phyloP scores from a whole-genome alignment of 768 basidiomycete genomes.

The Hortiboletus campestris region DNA sequence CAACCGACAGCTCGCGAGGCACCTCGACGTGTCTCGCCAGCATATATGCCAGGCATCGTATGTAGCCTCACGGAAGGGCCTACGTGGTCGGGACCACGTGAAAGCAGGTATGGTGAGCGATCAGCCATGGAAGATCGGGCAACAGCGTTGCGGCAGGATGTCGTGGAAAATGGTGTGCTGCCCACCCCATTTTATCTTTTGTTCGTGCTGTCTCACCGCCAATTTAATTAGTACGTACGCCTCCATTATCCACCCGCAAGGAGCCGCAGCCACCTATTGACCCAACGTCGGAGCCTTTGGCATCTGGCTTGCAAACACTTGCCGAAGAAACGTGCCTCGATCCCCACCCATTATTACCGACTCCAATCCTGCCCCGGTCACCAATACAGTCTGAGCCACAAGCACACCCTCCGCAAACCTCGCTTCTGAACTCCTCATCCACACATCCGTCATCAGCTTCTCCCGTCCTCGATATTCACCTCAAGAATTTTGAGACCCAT shows the following conservation, averaged over 20 bases:
- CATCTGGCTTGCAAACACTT: not conserved
- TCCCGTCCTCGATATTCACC: constrained; percentile 6
- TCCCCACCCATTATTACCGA: not conserved
- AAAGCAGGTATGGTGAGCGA: not conserved
- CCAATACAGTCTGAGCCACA: not conserved
- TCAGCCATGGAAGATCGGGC: not conserved
- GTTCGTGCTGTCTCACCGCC: constrained; percentile 6
- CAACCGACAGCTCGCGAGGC: constrained; percentile 8
- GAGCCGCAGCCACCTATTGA: not conserved
- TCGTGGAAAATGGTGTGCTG: constrained; percentile 9
- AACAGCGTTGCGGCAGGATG: not conserved
- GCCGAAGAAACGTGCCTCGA: not conserved
- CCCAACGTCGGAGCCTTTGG: not conserved
- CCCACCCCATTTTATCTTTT: not conserved
- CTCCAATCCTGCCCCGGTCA: not conserved
- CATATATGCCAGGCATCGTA: not conserved
- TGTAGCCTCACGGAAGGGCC: not conserved
- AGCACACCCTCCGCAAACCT: not conserved
- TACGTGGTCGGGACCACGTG: not conserved
- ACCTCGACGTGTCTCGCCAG: constrained; percentile 15
- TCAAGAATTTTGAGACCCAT: constrained; percentile 1
- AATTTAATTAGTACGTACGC: not conserved
- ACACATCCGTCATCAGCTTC: constrained; percentile 1
- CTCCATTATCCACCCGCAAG: not conserved
- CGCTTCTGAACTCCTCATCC: not conserved